Percentiles rank a stretch among this genome's conserved stretches.
Conservation (phyloP, 768 basidiomycete genomes). For the Lanmaoa rubissima region DNA sequence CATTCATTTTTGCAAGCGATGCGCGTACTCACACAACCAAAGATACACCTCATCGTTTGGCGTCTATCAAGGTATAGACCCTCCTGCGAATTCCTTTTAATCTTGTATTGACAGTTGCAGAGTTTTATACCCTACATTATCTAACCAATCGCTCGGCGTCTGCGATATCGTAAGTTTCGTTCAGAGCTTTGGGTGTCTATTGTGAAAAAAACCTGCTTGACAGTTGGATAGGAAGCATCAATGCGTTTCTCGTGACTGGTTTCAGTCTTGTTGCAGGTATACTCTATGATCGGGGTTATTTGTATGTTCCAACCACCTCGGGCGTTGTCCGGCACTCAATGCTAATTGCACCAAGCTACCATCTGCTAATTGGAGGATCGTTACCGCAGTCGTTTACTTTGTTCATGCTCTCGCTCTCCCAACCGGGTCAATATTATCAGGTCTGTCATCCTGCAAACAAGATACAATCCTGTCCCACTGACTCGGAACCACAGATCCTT, state of each 20-base stretch:
- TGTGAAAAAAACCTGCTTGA: background rate
- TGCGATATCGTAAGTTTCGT: conserved; percentile 34
- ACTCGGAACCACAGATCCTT: conserved; percentile 37
- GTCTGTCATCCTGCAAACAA: conserved; percentile 22
- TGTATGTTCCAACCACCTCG: conserved; percentile 26
- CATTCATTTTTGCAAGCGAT: background rate
- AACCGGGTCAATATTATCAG: conserved; percentile 43
- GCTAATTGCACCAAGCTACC: conserved; percentile 32
- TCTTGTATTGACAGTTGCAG: conserved; percentile 18
- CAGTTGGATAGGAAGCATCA: conserved; percentile 48
- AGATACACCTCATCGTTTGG: conserved; percentile 39
- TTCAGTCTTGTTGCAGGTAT: conserved; percentile 43
- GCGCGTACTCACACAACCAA: background rate
- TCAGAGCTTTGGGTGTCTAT: background rate
- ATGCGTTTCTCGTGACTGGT: conserved; percentile 39
- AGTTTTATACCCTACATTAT: conserved; percentile 38
- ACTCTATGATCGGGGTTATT: conserved; percentile 53
- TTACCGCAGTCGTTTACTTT: conserved; percentile 41
- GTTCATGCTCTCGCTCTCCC: conserved; percentile 46
- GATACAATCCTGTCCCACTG: background rate
- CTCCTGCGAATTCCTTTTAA: background rate
- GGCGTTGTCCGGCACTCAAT: background rate
- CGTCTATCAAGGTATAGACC: conserved; percentile 38
- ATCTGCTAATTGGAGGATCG: conserved; percentile 44
- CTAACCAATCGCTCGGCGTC: conserved; percentile 34